These are phyloP conservation scores for Hyphopichia buzzinii DNA, from an alignment of 1,139 yeast genomes.

Conservation along the genomic window DNA sequence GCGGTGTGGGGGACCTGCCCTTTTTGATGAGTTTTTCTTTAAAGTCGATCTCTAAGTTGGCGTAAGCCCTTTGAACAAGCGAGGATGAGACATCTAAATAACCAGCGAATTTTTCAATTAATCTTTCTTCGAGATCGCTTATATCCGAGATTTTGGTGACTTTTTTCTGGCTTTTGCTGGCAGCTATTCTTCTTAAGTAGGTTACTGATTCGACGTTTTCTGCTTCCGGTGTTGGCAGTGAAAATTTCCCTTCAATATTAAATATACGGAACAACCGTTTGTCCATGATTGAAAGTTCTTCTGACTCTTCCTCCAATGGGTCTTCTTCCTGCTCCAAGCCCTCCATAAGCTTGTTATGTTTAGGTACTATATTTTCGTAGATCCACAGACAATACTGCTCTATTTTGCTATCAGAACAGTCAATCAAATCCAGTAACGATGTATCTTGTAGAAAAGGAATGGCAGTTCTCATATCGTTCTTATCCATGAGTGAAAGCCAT, in stretches of 20 bases:
- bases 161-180: background rate
- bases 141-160: constrained; percentile 4
- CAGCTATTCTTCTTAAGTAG: background rate
- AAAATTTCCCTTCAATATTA: constrained; percentile 14
- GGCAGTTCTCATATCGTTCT: constrained; percentile 20
- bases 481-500: constrained; percentile 23
- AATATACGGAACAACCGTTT: constrained; percentile 39
- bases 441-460: constrained; percentile 17
- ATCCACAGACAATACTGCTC: constrained; percentile 43
- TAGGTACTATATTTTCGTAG: constrained; percentile 30
- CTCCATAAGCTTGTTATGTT: constrained; percentile 13
- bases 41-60: constrained; percentile 7
- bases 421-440: constrained; percentile 22
- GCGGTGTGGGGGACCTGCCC: background rate
- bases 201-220: background rate
- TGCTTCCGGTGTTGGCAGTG: background rate
- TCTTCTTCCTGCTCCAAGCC: background rate
- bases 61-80: constrained; percentile 6
- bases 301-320: constrained; percentile 9
- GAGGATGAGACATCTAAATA: constrained; percentile 7
- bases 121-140: constrained; percentile 6
- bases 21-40: constrained; percentile 4
- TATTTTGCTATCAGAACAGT: constrained; percentile 40
- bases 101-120: constrained; percentile 7
- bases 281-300: constrained; percentile 26